These are phyloP conservation scores for Talaromyces funiculosus DNA, from an alignment of 2,329 filamentous ascomycete genomes.

Conservation along the genomic window DNA sequence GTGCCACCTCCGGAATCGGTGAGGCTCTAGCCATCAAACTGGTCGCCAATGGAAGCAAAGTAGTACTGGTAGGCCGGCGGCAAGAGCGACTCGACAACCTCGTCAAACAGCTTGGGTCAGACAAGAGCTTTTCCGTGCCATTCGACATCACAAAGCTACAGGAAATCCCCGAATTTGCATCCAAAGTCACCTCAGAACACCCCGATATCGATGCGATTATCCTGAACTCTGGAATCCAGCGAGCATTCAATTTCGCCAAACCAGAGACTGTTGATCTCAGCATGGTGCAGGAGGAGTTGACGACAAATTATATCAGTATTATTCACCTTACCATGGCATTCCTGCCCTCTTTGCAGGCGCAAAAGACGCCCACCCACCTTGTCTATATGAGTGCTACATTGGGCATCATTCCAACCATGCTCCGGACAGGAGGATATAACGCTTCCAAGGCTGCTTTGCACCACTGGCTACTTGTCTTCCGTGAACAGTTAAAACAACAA, in stretches of 20 bases:
- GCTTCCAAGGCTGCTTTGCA: constrained; percentile 53
- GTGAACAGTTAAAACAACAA: constrained; percentile 43
- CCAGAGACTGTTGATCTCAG: constrained; percentile 44
- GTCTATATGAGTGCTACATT: constrained; percentile 25
- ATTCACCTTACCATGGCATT: constrained; percentile 48
- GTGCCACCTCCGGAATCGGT: constrained; percentile 45
- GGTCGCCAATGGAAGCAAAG: constrained; percentile 42
- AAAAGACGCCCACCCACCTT: constrained; percentile 38
- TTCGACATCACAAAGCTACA: constrained; percentile 50
- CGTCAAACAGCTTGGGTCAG: constrained; percentile 41
- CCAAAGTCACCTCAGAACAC: constrained; percentile 35
- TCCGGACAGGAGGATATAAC: constrained; percentile 49
- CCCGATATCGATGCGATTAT: constrained; percentile 50
- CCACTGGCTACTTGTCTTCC: constrained; percentile 48
- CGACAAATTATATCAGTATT: constrained; percentile 48
- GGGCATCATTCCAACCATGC: neutral
- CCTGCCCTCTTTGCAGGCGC: constrained; percentile 45
- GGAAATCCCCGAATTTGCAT: constrained; percentile 28
- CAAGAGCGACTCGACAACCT: constrained; percentile 49
- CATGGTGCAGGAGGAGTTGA: constrained; percentile 41
- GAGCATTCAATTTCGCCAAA: constrained; percentile 45
- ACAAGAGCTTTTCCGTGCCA: constrained; percentile 40
- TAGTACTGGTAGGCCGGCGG: constrained; percentile 48
- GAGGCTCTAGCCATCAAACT: constrained; percentile 47
- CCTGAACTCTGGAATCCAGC: constrained; percentile 51